Evolutionary conservation across 2,329 filamentous ascomycete genomes (phyloP).

Genomic region (Hypoxylon sp.): DNA sequence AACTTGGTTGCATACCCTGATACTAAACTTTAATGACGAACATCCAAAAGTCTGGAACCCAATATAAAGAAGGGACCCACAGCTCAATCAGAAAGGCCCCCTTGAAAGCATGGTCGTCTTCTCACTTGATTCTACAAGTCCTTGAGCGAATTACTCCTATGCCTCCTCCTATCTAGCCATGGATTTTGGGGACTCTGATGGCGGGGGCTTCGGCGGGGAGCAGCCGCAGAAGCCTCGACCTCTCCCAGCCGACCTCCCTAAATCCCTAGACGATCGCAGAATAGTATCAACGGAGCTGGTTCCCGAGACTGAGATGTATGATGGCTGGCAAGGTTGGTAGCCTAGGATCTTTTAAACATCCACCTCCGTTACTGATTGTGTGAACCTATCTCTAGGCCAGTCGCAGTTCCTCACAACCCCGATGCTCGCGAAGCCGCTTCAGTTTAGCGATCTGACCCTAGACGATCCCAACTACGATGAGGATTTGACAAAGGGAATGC

Average conservation of each 20-base stretch:
- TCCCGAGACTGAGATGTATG: slow-evolving; percentile 95
- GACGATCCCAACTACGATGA: slow-evolving; percentile 83
- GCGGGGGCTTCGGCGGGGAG: slow-evolving; percentile 60
- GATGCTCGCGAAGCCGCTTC: slow-evolving; percentile 84
- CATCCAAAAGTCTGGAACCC: slow-evolving; percentile 30
- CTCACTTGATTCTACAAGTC: slow-evolving; percentile 38
- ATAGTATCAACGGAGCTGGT: slow-evolving; percentile 76
- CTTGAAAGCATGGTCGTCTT: slow-evolving; percentile 47
- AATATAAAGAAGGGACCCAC: slow-evolving; percentile 37
- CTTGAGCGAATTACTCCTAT: slow-evolving; percentile 49
- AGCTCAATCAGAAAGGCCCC: slow-evolving; percentile 24
- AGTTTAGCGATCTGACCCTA: slow-evolving; percentile 85
- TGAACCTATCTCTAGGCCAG: slow-evolving; percentile 74
- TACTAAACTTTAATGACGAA: slow-evolving; percentile 43
- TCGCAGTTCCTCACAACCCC: slow-evolving; percentile 95
- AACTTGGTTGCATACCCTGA: slow-evolving; percentile 24
- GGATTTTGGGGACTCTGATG: slow-evolving; percentile 70
- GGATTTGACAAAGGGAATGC: slow-evolving; percentile 69
- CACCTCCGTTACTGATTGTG: slow-evolving; percentile 36
- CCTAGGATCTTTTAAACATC: slow-evolving; percentile 28
- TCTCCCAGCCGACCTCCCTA: slow-evolving; percentile 89
- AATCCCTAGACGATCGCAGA: slow-evolving; percentile 89
- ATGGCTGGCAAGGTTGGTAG: slow-evolving; percentile 91
- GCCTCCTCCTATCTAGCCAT: slow-evolving; percentile 63
- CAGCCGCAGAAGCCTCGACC: slow-evolving; percentile 62